phyloP scores from a whole-genome alignment of 139 green algal species.

The Picochlorum sp. region DNA sequence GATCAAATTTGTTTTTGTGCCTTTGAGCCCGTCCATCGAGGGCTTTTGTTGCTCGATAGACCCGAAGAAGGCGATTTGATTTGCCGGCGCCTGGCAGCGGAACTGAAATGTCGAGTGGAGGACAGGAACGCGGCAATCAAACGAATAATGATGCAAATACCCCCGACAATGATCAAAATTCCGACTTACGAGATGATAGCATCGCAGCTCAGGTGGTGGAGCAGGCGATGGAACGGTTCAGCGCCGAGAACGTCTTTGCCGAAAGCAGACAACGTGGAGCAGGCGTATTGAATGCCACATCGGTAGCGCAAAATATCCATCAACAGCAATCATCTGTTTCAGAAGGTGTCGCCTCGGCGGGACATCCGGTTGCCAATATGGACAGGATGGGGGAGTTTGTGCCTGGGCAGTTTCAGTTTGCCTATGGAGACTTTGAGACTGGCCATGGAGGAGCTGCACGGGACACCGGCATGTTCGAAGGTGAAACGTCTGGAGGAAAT shows the following conservation, averaged over 20 bases:
- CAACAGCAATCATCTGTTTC: slow-evolving; percentile 2
- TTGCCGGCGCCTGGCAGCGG: too few species aligned
- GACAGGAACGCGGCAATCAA: too few species aligned
- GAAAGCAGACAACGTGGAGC: slow-evolving; percentile 1
- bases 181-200: slow-evolving; percentile 9
- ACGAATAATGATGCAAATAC: not conserved
- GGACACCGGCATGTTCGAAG: slow-evolving; percentile 7
- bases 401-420: not conserved
- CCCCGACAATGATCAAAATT: not conserved
- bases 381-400: slow-evolving; percentile 12
- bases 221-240: slow-evolving; percentile 3
- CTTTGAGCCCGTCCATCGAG: too few species aligned
- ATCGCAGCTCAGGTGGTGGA: not conserved
- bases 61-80: too few species aligned
- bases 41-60: too few species aligned
- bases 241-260: slow-evolving; percentile 3
- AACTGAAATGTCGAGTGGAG: too few species aligned
- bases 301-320: not conserved
- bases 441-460: not conserved
- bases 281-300: not conserved
- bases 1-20: too few species aligned
- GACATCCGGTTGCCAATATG: not conserved
- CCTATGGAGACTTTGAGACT: too few species aligned
- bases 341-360: slow-evolving; percentile 16
- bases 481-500: slow-evolving; percentile 13